A percentile compares a stretch with the other conserved stretches of the same genome.
These are phyloP conservation scores for Aquilaria agallochum DNA, from an alignment of 441 rosid species.

Conservation along the genomic window DNA sequence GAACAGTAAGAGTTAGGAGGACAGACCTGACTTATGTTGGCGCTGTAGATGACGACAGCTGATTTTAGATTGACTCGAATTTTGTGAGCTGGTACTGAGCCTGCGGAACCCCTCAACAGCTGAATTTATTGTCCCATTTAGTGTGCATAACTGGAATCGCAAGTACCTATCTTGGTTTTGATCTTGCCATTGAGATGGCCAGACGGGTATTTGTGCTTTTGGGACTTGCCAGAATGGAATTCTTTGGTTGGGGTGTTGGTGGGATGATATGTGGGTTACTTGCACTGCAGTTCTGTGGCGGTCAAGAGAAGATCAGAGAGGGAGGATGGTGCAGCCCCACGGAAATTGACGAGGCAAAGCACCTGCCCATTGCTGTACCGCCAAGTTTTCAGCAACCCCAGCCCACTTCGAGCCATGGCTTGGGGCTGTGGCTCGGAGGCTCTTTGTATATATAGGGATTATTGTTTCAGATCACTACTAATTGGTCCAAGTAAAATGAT, in stretches of 20 bases:
- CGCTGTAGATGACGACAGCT: slow-evolving; percentile 90
- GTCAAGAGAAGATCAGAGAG: neutral
- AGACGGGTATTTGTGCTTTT: too few species aligned
- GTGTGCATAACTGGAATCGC: slow-evolving; percentile 14
- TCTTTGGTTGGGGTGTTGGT: too few species aligned
- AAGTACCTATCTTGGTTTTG: slow-evolving; percentile 11
- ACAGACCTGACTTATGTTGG: slow-evolving; percentile 87
- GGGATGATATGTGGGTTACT: too few species aligned
- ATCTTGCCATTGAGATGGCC: too few species aligned
- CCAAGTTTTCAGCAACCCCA: too few species aligned
- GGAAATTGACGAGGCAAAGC: slow-evolving; percentile 10
- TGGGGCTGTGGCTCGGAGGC: slow-evolving; percentile 31
- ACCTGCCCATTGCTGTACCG: neutral
- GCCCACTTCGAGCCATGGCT: slow-evolving; percentile 23
- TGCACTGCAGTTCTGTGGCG: neutral
- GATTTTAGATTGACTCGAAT: slow-evolving; percentile 35
- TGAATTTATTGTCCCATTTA: slow-evolving; percentile 16
- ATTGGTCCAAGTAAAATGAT: slow-evolving; percentile 37
- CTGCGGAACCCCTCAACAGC: slow-evolving; percentile 27
- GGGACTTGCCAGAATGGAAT: too few species aligned
- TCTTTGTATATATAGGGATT: slow-evolving; percentile 49
- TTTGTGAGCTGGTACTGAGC: slow-evolving; percentile 20
- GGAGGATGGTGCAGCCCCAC: neutral
- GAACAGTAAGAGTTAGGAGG: slow-evolving; percentile 86
- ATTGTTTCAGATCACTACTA: slow-evolving; percentile 28